Percentiles rank a stretch among this genome's conserved stretches.
phyloP scores from a whole-genome alignment of 345 rosid species.

The Lepidium africanum region DNA sequence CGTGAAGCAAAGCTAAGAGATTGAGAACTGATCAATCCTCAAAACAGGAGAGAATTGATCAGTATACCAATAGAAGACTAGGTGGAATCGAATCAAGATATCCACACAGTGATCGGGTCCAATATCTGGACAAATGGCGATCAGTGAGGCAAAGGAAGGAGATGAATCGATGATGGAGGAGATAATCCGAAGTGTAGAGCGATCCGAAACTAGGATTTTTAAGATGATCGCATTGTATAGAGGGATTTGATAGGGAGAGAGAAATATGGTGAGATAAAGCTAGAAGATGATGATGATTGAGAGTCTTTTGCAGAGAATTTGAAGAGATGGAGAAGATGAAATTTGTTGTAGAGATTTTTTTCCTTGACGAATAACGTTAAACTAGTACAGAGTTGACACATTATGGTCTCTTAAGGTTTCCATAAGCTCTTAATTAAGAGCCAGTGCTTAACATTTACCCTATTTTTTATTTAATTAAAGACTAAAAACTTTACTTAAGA shows the following conservation, averaged over 20 bases:
- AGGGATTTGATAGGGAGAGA: neutral
- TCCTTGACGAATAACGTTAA: too few relatives aligned
- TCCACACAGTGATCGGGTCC: constrained; percentile 30
- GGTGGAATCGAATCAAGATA: constrained; percentile 1
- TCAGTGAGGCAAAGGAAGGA: neutral
- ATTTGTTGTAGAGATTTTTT: too few relatives aligned
- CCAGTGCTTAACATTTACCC: too few relatives aligned
- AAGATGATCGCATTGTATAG: constrained; percentile 32
- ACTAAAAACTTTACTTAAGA: too few relatives aligned
- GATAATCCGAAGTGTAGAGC: constrained; percentile 4
- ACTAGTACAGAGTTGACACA: too few relatives aligned
- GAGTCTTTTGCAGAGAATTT: too few relatives aligned
- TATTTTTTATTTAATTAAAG: too few relatives aligned
- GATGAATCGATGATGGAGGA: neutral
- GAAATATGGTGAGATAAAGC: too few relatives aligned
- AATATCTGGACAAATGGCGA: constrained; percentile 4
- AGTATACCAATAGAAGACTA: neutral
- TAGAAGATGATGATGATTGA: too few relatives aligned
- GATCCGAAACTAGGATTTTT: constrained; percentile 47
- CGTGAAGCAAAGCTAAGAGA: constrained; percentile 17
- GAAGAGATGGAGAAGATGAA: too few relatives aligned
- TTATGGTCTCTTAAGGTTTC: too few relatives aligned
- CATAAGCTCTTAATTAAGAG: too few relatives aligned
- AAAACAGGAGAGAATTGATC: constrained; percentile 43
- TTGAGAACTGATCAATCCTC: constrained; percentile 46